Base-by-base conservation (phyloP, 768 basidiomycete species). In the Kwoniella sp. region DNA sequence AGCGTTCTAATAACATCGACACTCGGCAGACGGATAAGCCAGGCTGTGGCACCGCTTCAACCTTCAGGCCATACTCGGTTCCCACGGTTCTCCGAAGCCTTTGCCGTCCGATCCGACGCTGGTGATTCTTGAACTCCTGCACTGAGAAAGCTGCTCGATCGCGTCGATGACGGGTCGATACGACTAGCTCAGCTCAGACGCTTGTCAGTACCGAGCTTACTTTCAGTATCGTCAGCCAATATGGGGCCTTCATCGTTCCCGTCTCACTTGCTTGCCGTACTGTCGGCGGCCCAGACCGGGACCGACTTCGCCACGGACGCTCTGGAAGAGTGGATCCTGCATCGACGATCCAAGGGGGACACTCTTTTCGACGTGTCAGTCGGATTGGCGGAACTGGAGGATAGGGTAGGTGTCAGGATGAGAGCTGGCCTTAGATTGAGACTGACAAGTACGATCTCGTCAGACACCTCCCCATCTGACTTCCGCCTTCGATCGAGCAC, bases 341-440 rank as follows among this genome's bases (percentile, higher is more conserved):
- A 60, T 34, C 45, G 67, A 19, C 47, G 72, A 22, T 53, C 43
- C 15, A 67, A 66, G 39, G 70, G 70, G 2, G 61, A 63, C 39
- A 67, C 68, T 7, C 40, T 73, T 2, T 73, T 70, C 39, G 67
- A 73, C 28, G 65, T 73, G 6, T 70, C 67, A 10, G 58, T 70
- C 15, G 62, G 62, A 2, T 44, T 73, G 25, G 69, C 65, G 10
- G 70, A 73, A 42, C 46, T 73, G 7, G 63, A 71, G 55, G 68
- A 71, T 50, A 52, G 58, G 37, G 71, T 73, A 34, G 32, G 67
- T 63, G 5, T 11, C 8, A 23, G 3, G n/a, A n/a, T n/a, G n/a
- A n/a, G n/a, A n/a, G n/a, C n/a, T n/a, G n/a, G 5, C 15, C 23
- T 25, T 10, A 10, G 5, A 17, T 25, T 15, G 14, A 3, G 6